Evolutionary conservation across 140 eudicot species (phyloP).

Genomic region (Erigeron philadelphicus): DNA sequence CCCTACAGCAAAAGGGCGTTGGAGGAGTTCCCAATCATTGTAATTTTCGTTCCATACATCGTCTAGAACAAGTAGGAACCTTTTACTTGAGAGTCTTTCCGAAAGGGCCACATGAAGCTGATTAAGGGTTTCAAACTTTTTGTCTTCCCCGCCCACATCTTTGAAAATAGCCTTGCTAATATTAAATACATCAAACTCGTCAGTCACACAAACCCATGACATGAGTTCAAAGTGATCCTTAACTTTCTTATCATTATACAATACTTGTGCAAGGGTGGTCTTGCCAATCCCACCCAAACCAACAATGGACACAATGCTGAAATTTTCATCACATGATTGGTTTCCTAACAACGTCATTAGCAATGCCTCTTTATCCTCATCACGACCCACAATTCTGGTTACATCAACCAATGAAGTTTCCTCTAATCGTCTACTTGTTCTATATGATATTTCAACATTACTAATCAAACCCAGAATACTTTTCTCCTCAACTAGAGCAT

Average conservation of each 20-base stretch:
- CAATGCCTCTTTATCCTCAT: slow-evolving; percentile 25
- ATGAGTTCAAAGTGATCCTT: slow-evolving; percentile 21
- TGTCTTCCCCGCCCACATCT: slow-evolving; percentile 3
- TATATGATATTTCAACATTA: not conserved
- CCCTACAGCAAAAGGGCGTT: slow-evolving; percentile 20
- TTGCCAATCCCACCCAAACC: slow-evolving; percentile 49
- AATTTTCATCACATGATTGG: not conserved
- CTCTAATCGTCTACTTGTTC: slow-evolving; percentile 6
- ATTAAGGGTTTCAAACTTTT: slow-evolving; percentile 18
- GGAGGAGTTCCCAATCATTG: slow-evolving; percentile 25
- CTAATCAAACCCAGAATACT: not conserved
- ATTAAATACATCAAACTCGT: slow-evolving; percentile 19
- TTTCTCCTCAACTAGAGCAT: slow-evolving; percentile 3
- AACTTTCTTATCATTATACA: slow-evolving; percentile 29
- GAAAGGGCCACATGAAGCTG: slow-evolving; percentile 23
- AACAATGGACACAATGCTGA: slow-evolving; percentile 28
- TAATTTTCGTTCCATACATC: slow-evolving; percentile 34
- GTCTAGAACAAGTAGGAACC: slow-evolving; percentile 34
- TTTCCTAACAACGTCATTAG: slow-evolving; percentile 7
- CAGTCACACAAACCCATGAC: slow-evolving; percentile 34
- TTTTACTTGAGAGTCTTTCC: slow-evolving; percentile 15
- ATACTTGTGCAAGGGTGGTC: slow-evolving; percentile 39
- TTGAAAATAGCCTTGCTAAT: slow-evolving; percentile 19
- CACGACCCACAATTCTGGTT: slow-evolving; percentile 22
- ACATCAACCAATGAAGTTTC: slow-evolving; percentile 29